Base-by-base conservation (phyloP, 495 filamentous ascomycete genomes). In the Tuber indicum region DNA sequence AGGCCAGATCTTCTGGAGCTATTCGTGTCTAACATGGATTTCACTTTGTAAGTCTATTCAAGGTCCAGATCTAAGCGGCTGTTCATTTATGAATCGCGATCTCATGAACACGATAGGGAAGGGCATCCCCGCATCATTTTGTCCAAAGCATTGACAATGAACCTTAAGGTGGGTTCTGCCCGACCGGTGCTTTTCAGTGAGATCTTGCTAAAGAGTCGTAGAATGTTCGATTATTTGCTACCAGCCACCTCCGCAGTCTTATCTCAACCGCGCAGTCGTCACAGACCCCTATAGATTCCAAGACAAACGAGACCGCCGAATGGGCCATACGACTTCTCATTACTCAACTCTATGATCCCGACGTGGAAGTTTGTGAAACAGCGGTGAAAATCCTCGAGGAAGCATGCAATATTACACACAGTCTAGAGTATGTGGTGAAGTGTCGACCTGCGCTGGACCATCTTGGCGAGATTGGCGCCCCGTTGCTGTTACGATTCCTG, bases 371-470 rank as follows among this genome's bases (percentile, higher is more conserved):
- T 10, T 98, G 95, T 83, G 94, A 97, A 78, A 91, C 94, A 19
- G 95, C 96, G 0, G 93, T 99, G 79, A 97, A 96, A 83, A 97
- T 98, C 70, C 89, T 99, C 0, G 96, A 99, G 85, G 96, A 99
- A 84, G 93, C 96, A 23, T 98, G 96, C 86, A 98, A 98, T 83
- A 89, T 91, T 77, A 94, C 91, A 74, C 89, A 92, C 73, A 92
- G 92, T 74, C 89, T 99, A 12, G 96, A 98, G 81, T 98, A 93
- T 82, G 94, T 99, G 71, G 96, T 99, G 71, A 92, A 96, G 84
- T 98, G 96, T 82, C 90, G 94, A 17, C 96, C 96, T n/a, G 93
- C 94, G 69, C 87, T 99, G 10, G 96, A 99, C 82, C 96, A 99
- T 84, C 88, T 99, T 1, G 96, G 96, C 43, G 96, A 98, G 83